Evolutionary conservation across 192 early-diverging fungal genomes (phyloP), one percentile per base, ranked within the genome.

Genomic region (Coemansia umbellata): DNA sequence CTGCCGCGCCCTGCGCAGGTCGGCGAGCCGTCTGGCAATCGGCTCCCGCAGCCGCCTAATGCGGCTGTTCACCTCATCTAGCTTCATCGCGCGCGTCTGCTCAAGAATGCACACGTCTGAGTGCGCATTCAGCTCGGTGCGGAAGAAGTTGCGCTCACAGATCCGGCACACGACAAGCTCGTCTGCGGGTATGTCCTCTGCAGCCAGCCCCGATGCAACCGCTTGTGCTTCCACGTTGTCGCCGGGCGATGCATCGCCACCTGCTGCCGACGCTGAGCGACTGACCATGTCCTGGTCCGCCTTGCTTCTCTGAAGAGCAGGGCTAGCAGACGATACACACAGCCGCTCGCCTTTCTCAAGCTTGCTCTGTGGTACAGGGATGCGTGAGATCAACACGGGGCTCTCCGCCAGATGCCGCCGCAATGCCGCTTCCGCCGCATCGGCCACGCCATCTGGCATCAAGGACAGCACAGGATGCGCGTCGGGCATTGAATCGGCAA

Each of bases 131-230:
- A 94, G 72, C 24, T 81, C 79, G 11, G 73, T 53, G 2, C 84
- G 68, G 28, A 76, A 58, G 17, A 94, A 82, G 35, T 78, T 76
- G 26, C 90, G 88, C 61, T 95, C 93, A 47, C 93, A 95, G 44
- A 95, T 90, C 14, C 93, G 76, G 43, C 93, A 95, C 3, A 94
- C 69, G 9, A 92, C 83, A 37, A 66, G 11, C 41, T 65, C 66
- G 27, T 53, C 52, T 11, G 51, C 60, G 6, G 66, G 44, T 9
- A 13, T 27, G 2, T 24, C 40, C n/a, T 15, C 37, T 7, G 26
- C 18, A 14, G 27, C 57, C 1, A 50, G 17, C 9, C 15, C 41
- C 2, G 32, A 30, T 22, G 39, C 35, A 3, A 51, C 10, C 7
- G 35, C 41, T n/a, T 42, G 36, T 7, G 35, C 18, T 2, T 22